Conservation (phyloP, 345 rosid species). For the Alliaria petiolata region DNA sequence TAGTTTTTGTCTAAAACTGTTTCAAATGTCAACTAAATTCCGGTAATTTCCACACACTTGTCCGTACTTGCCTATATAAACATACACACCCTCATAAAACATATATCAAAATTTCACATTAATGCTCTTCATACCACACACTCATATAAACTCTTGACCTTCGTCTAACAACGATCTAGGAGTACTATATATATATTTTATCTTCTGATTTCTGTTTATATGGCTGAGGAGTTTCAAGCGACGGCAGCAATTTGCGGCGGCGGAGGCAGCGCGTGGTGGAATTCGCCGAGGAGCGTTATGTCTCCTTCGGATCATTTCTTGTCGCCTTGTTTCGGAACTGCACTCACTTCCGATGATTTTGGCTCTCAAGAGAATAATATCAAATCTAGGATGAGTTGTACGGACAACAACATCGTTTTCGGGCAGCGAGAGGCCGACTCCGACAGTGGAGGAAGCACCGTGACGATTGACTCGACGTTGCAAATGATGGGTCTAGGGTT, state of each 20-base stretch:
- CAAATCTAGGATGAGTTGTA: conserved; percentile 25
- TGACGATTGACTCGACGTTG: conserved; percentile 33
- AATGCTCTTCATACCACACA: conserved; percentile 14
- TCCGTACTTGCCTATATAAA: conserved; percentile 34
- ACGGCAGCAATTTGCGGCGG: conserved; percentile 30
- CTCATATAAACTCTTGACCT: conserved; percentile 12
- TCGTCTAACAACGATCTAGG: neutral
- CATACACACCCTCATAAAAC: conserved; percentile 19
- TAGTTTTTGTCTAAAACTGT: conserved; percentile 7
- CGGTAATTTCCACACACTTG: conserved; percentile 40
- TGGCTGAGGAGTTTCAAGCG: conserved; percentile 35
- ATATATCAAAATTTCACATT: conserved; percentile 14
- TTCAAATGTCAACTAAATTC: conserved; percentile 34
- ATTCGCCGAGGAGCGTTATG: conserved; percentile 33
- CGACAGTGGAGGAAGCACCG: conserved; percentile 39
- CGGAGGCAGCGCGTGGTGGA: conserved; percentile 32
- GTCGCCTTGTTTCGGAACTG: conserved; percentile 31
- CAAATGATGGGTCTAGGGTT: conserved; percentile 38
- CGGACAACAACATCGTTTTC: conserved; percentile 28
- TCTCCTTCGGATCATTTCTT: conserved; percentile 30
- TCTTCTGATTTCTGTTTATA: neutral
- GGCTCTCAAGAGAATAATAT: conserved; percentile 19
- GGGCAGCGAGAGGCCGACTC: conserved; percentile 36
- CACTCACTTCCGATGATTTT: conserved; percentile 25
- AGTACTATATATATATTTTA: neutral